Conservation (phyloP, 2,329 filamentous ascomycete species). For the Colletotrichum sp. region DNA sequence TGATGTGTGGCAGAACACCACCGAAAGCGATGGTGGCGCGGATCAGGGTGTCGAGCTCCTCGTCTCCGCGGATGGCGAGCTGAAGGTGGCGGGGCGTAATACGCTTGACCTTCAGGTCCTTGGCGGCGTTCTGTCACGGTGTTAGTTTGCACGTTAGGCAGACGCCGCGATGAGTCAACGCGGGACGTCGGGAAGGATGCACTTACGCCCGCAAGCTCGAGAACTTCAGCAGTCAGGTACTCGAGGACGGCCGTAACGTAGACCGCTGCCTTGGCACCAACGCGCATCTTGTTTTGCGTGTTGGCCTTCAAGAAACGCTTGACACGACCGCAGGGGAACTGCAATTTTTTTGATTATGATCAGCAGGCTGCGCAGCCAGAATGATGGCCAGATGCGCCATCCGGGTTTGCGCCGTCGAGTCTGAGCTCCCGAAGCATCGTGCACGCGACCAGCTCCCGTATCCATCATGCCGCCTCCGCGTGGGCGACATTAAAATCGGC, state of each 20-base stretch:
- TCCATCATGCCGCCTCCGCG: neutral
- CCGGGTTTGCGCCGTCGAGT: slow-evolving; percentile 4
- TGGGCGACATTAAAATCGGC: neutral
- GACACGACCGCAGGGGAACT: slow-evolving; percentile 99
- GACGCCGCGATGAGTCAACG: slow-evolving; percentile 4
- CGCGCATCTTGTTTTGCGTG: slow-evolving; percentile 99
- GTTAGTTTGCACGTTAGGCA: slow-evolving; percentile 8
- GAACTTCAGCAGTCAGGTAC: slow-evolving; percentile 96
- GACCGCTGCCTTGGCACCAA: slow-evolving; percentile 96
- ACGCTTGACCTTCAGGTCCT: slow-evolving; percentile 99
- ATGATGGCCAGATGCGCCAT: neutral
- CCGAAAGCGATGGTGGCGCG: slow-evolving; percentile 97
- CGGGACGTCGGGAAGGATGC: neutral
- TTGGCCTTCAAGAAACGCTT: slow-evolving; percentile 99
- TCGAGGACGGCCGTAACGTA: slow-evolving; percentile 98
- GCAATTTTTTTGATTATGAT: slow-evolving; percentile 15
- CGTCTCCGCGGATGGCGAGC: slow-evolving; percentile 96
- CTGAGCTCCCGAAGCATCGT: neutral
- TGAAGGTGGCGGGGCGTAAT: slow-evolving; percentile 98
- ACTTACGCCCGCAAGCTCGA: slow-evolving; percentile 90
- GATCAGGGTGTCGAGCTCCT: slow-evolving; percentile 97
- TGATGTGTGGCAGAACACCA: slow-evolving; percentile 98
- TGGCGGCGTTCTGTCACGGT: slow-evolving; percentile 79
- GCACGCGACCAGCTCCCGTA: slow-evolving; percentile 5
- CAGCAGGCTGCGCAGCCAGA: neutral